Evolutionary conservation across 2,329 filamentous ascomycete species (phyloP).

Genomic region (Aspergillus tubingensis): DNA sequence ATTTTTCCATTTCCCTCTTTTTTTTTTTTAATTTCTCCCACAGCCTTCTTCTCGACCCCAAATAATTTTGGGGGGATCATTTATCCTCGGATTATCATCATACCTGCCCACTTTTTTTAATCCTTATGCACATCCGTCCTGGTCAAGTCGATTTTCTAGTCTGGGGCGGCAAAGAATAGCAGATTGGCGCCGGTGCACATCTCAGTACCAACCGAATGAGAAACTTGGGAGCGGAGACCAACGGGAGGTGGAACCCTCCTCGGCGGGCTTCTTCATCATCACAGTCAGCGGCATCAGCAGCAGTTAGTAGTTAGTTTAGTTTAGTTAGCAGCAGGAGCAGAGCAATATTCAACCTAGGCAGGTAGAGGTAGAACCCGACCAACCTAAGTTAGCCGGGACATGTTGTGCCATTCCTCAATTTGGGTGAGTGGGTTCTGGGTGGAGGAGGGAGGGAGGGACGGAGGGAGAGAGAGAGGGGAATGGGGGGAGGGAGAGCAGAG

Average conservation of each 20-base stretch:
- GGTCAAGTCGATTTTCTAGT: constrained; percentile 7
- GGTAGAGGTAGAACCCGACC: no score
- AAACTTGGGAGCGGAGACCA: constrained; percentile 17
- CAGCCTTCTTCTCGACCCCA: neutral
- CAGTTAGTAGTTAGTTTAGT: neutral
- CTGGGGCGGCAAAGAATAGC: constrained; percentile 13
- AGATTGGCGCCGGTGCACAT: constrained; percentile 20
- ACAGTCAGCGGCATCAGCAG: constrained; percentile 6
- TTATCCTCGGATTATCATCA: neutral
- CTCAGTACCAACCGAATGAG: constrained; percentile 17
- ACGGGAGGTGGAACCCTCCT: constrained; percentile 17
- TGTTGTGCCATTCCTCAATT: constrained; percentile 22
- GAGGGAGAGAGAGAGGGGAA: neutral
- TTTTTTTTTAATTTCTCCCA: neutral
- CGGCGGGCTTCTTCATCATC: constrained; percentile 7
- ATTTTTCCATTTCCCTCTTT: neutral
- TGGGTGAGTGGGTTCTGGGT: constrained; percentile 2
- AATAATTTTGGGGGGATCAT: neutral
- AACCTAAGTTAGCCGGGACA: neutral
- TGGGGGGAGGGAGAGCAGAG: neutral
- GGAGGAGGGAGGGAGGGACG: neutral
- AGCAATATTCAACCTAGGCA: constrained; percentile 6
- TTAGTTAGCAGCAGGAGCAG: neutral
- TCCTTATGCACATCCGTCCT: constrained; percentile 7
- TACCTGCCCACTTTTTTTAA: neutral